Evolutionary conservation across 352 stramenopile genomes (phyloP).

Genomic region (Globisporangium iwayamae): DNA sequence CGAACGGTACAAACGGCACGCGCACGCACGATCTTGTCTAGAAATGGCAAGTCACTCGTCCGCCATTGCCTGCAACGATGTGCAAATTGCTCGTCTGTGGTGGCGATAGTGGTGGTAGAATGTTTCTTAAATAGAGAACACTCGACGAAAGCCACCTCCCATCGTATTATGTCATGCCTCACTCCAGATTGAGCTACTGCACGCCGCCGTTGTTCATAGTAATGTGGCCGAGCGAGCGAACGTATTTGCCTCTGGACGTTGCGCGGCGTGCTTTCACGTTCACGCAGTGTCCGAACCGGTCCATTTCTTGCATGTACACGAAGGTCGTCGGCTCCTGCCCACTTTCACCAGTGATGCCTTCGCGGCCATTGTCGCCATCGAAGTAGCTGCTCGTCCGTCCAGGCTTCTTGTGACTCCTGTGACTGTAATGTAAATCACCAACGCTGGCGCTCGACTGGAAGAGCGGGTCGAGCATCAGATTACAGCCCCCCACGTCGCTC

Average conservation of each 20-base stretch:
- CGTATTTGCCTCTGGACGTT: conserved; percentile 38
- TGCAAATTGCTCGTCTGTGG: not conserved
- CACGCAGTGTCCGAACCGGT: conserved; percentile 44
- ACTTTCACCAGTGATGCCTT: not conserved
- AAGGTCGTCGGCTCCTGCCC: conserved; percentile 4
- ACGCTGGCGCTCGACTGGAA: conserved; percentile 33
- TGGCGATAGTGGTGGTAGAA: not conserved
- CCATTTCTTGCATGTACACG: conserved; percentile 42
- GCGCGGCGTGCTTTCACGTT: conserved; percentile 36
- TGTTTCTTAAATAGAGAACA: conserved; percentile 6
- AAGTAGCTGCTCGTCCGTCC: not conserved
- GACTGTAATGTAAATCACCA: not conserved
- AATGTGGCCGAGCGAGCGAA: conserved; percentile 42
- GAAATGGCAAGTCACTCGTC: not conserved
- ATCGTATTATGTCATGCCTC: not conserved
- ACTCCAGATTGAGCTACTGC: not conserved
- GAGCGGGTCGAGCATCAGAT: conserved; percentile 65
- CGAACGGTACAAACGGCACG: conserved; percentile 23
- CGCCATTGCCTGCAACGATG: not conserved
- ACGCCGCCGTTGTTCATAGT: conserved; percentile 10
- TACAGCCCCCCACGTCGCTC: conserved; percentile 20
- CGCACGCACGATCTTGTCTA: conserved; percentile 12
- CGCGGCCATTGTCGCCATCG: not conserved
- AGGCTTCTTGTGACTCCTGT: conserved; percentile 12
- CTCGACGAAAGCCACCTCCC: not conserved